These are phyloP conservation scores for Phytophthora ramorum DNA, from an alignment of 352 stramenopile genomes.

Conservation along the genomic window DNA sequence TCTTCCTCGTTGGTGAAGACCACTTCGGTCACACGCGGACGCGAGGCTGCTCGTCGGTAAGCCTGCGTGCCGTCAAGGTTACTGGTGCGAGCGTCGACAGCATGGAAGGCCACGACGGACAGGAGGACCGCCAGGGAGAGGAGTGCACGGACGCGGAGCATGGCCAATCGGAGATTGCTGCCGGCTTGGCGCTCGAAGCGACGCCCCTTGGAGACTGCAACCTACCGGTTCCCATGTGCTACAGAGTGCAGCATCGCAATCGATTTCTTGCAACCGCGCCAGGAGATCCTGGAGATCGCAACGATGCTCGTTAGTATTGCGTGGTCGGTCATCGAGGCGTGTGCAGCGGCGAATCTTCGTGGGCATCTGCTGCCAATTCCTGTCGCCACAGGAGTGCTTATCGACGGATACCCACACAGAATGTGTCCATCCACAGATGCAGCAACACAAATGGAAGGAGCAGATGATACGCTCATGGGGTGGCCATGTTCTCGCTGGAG, in stretches of 20 bases:
- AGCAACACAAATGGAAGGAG: neutral
- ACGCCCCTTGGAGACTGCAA: neutral
- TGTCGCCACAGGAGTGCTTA: neutral
- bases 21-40: slow-evolving; percentile 31
- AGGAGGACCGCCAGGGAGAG: slow-evolving; percentile 8
- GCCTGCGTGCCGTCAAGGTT: slow-evolving; percentile 26
- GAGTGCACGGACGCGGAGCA: neutral
- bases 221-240: neutral
- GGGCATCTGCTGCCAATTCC: neutral
- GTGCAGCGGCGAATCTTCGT: neutral
- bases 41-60: slow-evolving; percentile 33
- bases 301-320: neutral
- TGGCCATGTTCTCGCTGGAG: neutral
- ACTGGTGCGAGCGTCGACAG: slow-evolving; percentile 27
- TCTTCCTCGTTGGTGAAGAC: slow-evolving; percentile 62
- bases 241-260: neutral
- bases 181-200: neutral
- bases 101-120: neutral
- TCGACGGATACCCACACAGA: neutral
- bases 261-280: neutral
- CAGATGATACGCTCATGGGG: neutral
- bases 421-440: neutral
- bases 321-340: neutral
- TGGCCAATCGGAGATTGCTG: neutral
- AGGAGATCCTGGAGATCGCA: neutral